Conservation (phyloP, 2,329 filamentous ascomycete genomes). For the Cladosporium sp. region DNA sequence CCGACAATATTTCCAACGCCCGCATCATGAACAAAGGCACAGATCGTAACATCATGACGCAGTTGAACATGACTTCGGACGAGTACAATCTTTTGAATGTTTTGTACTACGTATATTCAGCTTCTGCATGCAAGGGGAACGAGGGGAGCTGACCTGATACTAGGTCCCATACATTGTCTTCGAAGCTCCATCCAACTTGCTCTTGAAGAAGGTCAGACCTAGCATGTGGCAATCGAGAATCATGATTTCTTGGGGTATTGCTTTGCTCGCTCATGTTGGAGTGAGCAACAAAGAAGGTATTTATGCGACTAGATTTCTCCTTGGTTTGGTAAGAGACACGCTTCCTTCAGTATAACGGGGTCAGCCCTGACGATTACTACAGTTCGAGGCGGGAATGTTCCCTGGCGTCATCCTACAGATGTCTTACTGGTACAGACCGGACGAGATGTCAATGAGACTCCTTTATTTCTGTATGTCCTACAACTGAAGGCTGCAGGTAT, state of each 20-base stretch:
- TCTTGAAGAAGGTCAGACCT: constrained; percentile 15
- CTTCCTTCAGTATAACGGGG: no score
- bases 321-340: background rate
- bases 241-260: constrained; percentile 1
- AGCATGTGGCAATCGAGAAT: constrained; percentile 15
- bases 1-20: constrained; percentile 32
- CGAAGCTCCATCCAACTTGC: constrained; percentile 14
- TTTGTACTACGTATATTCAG: constrained; percentile 34
- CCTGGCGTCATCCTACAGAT: constrained; percentile 12
- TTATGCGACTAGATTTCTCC: constrained; percentile 1
- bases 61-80: constrained; percentile 29
- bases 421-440: constrained; percentile 45
- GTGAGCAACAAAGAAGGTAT: constrained; percentile 3
- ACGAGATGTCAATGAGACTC: constrained; percentile 37
- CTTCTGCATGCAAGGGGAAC: background rate
- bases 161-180: constrained; percentile 16
- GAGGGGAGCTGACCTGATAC: background rate
- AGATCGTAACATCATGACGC: constrained; percentile 16
- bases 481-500: no score
- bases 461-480: no score
- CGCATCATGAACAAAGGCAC: constrained; percentile 36
- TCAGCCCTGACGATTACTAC: background rate
- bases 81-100: constrained; percentile 34
- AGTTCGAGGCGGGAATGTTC: constrained; percentile 13
- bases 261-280: constrained; percentile 9